These are phyloP conservation scores for Arthrobotrys iridis DNA, from an alignment of 2,329 filamentous ascomycete genomes.

Conservation along the genomic window DNA sequence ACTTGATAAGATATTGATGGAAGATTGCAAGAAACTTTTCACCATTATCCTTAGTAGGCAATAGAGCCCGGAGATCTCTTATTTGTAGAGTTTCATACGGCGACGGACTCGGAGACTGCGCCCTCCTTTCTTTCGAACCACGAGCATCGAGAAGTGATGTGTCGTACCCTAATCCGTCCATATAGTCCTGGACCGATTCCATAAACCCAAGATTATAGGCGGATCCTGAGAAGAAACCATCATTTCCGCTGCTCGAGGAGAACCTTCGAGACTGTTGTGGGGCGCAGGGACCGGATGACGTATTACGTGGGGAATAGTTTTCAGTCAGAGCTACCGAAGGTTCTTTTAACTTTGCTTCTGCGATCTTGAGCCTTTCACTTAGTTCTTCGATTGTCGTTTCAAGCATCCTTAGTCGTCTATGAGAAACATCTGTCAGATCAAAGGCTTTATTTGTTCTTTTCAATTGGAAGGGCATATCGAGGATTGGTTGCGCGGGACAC, in stretches of 20 bases:
- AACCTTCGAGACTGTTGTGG: background rate
- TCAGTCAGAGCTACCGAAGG: background rate
- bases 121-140: background rate
- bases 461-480: too few species aligned
- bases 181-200: constrained; percentile 12
- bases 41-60: constrained; percentile 11
- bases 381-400: background rate
- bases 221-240: background rate
- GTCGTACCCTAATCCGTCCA: constrained; percentile 24
- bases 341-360: background rate
- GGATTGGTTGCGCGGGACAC: too few species aligned
- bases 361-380: background rate
- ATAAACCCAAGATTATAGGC: background rate
- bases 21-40: constrained; percentile 18
- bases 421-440: background rate
- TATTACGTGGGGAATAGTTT: background rate
- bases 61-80: constrained; percentile 9
- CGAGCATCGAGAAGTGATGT: constrained; percentile 1
- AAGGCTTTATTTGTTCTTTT: background rate
- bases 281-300: background rate
- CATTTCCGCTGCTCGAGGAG: background rate
- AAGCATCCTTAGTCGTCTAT: background rate
- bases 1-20: background rate
- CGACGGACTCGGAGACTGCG: background rate
- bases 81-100: background rate